Evolutionary conservation across 805 yeast species (phyloP).

Genomic region (Citeromyces matritensis): DNA sequence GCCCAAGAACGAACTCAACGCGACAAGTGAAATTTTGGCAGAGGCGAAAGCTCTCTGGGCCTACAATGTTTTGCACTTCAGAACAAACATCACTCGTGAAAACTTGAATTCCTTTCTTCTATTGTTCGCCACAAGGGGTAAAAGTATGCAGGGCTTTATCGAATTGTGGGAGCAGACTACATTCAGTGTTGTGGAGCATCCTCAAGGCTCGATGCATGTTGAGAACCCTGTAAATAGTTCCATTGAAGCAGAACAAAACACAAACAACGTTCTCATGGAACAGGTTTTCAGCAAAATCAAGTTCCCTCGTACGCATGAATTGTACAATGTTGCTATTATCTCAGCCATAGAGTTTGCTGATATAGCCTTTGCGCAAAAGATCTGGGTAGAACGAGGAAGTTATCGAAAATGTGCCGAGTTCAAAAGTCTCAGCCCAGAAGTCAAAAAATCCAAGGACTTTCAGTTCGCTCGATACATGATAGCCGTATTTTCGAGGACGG

Average conservation of each 20-base stretch:
- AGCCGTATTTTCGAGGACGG: conserved; percentile 34
- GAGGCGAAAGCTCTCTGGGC: conserved; percentile 75
- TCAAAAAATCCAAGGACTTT: conserved; percentile 36
- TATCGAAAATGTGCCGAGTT: conserved; percentile 45
- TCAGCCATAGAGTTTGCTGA: conserved; percentile 49
- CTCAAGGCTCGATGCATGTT: conserved; percentile 2
- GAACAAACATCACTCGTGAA: conserved; percentile 23
- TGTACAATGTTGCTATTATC: conserved; percentile 46
- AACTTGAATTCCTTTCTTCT: conserved; percentile 36
- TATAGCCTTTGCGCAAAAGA: conserved; percentile 38
- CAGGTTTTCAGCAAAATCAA: too few relatives aligned
- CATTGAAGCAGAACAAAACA: conserved; percentile 5
- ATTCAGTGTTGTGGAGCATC: conserved; percentile 6
- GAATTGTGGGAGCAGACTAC: conserved; percentile 19
- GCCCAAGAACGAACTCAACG: conserved; percentile 31
- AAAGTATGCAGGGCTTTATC: conserved; percentile 17
- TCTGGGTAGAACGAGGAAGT: conserved; percentile 72
- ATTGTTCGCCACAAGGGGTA: conserved; percentile 21
- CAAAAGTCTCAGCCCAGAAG: conserved; percentile 17
- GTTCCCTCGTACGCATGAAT: conserved; percentile 25
- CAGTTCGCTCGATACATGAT: conserved; percentile 66
- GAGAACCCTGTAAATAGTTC: conserved; percentile 3
- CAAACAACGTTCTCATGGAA: conserved; percentile 2
- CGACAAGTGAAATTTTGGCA: conserved; percentile 30
- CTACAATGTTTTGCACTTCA: conserved; percentile 27